Conservation (phyloP, 257 asterid genomes). For the Solanum chmielewskii region DNA sequence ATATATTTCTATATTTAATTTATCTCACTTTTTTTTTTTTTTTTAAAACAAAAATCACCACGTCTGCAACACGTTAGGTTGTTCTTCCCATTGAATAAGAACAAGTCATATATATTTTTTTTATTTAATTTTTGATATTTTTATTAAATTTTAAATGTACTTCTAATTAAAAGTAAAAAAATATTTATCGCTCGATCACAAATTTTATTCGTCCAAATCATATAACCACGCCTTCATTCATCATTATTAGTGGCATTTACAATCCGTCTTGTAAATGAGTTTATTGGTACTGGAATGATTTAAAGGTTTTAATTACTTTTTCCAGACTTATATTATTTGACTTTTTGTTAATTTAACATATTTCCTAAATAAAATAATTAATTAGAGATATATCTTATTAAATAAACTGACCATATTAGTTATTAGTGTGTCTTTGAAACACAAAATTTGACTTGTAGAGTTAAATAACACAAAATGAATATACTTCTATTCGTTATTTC, state of each 20-base stretch:
- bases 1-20: neutral
- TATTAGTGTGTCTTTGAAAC: too few species aligned
- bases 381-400: too few species aligned
- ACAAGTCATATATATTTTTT: neutral
- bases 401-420: too few species aligned
- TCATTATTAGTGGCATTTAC: neutral
- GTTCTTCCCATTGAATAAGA: neutral
- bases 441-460: too few species aligned
- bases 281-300: neutral
- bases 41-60: neutral
- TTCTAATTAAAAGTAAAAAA: too few species aligned
- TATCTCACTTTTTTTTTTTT: too few species aligned
- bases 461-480: neutral
- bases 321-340: neutral
- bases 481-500: fast-evolving
- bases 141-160: fast-evolving
- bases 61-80: neutral
- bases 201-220: too few species aligned
- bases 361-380: too few species aligned
- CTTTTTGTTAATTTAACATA: too few species aligned
- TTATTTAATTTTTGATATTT: too few species aligned
- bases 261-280: neutral
- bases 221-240: neutral
- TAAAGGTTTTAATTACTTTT: neutral
- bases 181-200: too few species aligned